These are phyloP conservation scores for Plenodomus lindquistii DNA, from an alignment of 2,329 filamentous ascomycete species.

Conservation along the genomic window DNA sequence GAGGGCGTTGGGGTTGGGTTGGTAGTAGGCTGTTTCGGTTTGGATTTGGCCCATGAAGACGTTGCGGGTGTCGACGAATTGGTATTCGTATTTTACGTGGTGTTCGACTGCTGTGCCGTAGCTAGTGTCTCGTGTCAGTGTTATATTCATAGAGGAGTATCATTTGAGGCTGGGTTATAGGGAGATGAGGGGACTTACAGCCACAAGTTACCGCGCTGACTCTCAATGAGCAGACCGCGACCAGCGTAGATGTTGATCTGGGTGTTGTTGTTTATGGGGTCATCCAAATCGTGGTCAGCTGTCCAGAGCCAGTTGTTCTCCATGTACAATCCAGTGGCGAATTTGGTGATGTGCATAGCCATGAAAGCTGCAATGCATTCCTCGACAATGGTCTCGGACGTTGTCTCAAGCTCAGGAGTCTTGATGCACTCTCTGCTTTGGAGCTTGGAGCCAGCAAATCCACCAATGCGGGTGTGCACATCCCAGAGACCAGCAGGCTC, in stretches of 20 bases:
- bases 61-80: constrained; percentile 75
- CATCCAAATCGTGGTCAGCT: constrained; percentile 79
- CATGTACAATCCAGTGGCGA: constrained; percentile 67
- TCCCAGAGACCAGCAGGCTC: constrained; percentile 81
- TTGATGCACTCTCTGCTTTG: constrained; percentile 79
- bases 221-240: constrained; percentile 76
- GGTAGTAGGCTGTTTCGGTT: constrained; percentile 84
- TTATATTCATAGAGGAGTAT: constrained; percentile 14
- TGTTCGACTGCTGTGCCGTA: constrained; percentile 72
- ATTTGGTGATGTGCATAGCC: constrained; percentile 53
- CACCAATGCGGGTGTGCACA: constrained; percentile 82
- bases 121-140: constrained; percentile 2
- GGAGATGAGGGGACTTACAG: constrained; percentile 58
- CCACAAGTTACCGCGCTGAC: constrained; percentile 44
- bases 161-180: constrained; percentile 39
- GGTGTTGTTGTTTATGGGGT: constrained; percentile 60
- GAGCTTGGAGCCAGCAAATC: constrained; percentile 75
- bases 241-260: constrained; percentile 87
- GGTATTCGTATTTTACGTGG: constrained; percentile 74
- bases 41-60: constrained; percentile 85
- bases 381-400: constrained; percentile 54
- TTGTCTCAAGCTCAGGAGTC: constrained; percentile 64
- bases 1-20: constrained; percentile 76
- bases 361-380: constrained; percentile 74
- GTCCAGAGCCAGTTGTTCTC: constrained; percentile 95